These are phyloP conservation scores for Kwoniella sp. DNA, from an alignment of 768 basidiomycete genomes.

Conservation along the genomic window DNA sequence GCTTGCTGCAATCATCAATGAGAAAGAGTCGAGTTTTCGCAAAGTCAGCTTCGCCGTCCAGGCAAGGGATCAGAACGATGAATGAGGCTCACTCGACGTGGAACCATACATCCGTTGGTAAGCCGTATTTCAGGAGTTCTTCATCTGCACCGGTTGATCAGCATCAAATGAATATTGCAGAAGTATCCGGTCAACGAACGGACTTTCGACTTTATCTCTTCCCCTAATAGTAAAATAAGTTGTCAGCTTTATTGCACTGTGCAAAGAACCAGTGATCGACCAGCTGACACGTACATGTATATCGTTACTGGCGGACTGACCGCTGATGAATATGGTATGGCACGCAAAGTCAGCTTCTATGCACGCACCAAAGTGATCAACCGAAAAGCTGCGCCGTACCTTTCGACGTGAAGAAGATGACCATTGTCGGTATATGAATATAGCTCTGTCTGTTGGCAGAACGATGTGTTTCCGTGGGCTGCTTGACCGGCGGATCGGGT, in stretches of 20 bases:
- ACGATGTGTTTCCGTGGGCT: too few relatives aligned
- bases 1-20: slow-evolving; percentile 49
- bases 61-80: neutral
- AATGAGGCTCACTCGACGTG: slow-evolving; percentile 71
- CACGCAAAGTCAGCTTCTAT: too few relatives aligned
- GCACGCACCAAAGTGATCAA: too few relatives aligned
- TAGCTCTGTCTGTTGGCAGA: too few relatives aligned
- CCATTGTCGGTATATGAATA: slow-evolving; percentile 59
- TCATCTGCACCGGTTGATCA: slow-evolving; percentile 77
- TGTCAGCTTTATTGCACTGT: too few relatives aligned
- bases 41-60: neutral
- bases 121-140: slow-evolving; percentile 83
- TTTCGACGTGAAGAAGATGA: slow-evolving; percentile 67
- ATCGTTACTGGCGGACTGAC: slow-evolving; percentile 68
- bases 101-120: slow-evolving; percentile 63
- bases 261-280: too few relatives aligned
- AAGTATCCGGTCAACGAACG: neutral
- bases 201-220: slow-evolving; percentile 93
- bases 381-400: too few relatives aligned
- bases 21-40: too few relatives aligned
- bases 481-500: too few relatives aligned
- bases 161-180: too few relatives aligned
- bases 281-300: slow-evolving; percentile 79
- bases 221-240: slow-evolving; percentile 56
- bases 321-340: too few relatives aligned